Evolutionary conservation across 2,329 filamentous ascomycete species (phyloP).

Genomic region (Aulographum hederae): DNA sequence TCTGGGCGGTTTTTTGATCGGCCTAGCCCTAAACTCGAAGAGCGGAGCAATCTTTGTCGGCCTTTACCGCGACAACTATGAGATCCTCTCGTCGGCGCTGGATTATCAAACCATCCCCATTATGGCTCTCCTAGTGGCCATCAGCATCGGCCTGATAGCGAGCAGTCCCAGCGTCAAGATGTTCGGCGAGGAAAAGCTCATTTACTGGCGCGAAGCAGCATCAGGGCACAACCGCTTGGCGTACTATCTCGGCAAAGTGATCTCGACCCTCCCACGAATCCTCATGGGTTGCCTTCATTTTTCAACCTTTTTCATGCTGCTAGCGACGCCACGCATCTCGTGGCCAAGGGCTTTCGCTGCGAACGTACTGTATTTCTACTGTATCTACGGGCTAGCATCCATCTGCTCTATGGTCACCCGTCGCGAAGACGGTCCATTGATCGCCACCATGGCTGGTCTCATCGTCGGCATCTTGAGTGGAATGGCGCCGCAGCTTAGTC

Average conservation of each 20-base stretch:
- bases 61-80: conserved; percentile 31
- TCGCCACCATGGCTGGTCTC: conserved; percentile 35
- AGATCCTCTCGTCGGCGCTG: conserved; percentile 31
- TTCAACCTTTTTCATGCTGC: conserved; percentile 29
- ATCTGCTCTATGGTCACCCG: conserved; percentile 34
- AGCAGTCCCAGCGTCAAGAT: conserved; percentile 36
- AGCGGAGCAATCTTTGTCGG: conserved; percentile 36
- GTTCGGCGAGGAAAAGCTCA: conserved; percentile 37
- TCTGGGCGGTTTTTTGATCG: conserved; percentile 35
- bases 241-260: conserved; percentile 38
- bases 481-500: conserved; percentile 30
- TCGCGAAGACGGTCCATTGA: conserved; percentile 36
- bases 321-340: conserved; percentile 31
- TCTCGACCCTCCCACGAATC: conserved; percentile 34
- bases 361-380: conserved; percentile 39
- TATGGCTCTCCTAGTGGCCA: conserved; percentile 32
- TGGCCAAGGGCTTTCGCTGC: conserved; percentile 30
- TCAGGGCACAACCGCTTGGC: conserved; percentile 36
- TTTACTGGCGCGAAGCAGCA: conserved; percentile 36
- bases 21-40: conserved; percentile 30
- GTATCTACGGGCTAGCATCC: conserved; percentile 37
- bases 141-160: conserved; percentile 37
- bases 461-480: conserved; percentile 37
- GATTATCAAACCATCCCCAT: conserved; percentile 33
- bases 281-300: conserved; percentile 35